phyloP scores from a whole-genome alignment of 148 eudicot species.

The Linanthus parryae region DNA sequence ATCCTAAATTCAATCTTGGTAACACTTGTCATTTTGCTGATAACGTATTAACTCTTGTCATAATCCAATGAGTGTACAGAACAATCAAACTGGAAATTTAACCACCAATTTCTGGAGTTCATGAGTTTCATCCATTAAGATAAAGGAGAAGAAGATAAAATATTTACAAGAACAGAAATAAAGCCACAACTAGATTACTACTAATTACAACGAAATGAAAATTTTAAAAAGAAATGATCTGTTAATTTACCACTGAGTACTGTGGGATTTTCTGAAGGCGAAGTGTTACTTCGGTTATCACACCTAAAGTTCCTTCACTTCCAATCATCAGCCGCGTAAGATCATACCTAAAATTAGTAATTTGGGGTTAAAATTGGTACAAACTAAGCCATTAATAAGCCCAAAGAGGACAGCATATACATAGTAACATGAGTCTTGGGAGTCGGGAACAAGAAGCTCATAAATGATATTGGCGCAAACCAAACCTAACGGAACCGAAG shows the following conservation, averaged over 20 bases:
- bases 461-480: no score
- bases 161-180: not conserved
- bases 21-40: no score
- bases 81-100: not conserved
- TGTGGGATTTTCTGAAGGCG: conserved; percentile 93
- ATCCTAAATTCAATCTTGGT: no score
- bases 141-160: not conserved
- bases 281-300: conserved; percentile 91
- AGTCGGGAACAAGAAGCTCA: no score
- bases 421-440: no score
- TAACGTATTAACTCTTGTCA: no score
- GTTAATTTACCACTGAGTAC: conserved; percentile 57
- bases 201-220: not conserved
- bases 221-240: conserved; percentile 1
- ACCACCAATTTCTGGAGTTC: not conserved
- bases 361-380: no score
- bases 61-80: not conserved
- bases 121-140: not conserved
- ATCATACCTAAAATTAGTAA: conserved; percentile 97
- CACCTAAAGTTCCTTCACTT: conserved; percentile 99
- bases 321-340: conserved; percentile 89
- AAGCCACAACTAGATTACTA: not conserved
- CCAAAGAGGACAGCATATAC: not conserved
- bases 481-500: no score
- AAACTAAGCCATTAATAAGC: not conserved